Evolutionary conservation across 768 basidiomycete genomes (phyloP), one percentile per base, ranked within the genome.

Genomic region (Pleurotus salmoneostramineus): DNA sequence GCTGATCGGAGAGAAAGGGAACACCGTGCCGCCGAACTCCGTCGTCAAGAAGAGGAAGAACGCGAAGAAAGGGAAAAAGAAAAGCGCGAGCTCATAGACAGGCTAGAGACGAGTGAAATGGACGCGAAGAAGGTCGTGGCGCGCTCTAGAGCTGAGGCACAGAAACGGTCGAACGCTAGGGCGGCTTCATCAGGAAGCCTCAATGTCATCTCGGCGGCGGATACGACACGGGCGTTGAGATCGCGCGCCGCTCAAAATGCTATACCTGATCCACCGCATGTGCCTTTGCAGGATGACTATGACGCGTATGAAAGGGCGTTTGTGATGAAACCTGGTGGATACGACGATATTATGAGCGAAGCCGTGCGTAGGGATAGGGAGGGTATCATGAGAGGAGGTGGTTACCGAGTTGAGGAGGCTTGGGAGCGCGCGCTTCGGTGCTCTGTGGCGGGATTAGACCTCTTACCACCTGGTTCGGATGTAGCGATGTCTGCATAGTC

Each of bases 351-450:
- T 43, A 75, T 81, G 64, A 91, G 89, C 62, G 89, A 90, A 57
- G 87, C 87, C 11, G 87, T 93, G 15, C 75, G 88, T 63, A 81
- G 82, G 63, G 91, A 93, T 66, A 72, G 83, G 57, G 89, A 89
- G 60, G 89, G 88, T 11, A 84, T 88, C 62, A 89, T 89, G 87
- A 77, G 87, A 44, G 92, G 84, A 17, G 93, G 92, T 6, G 93
- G 93, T 6, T 95, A 93, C 67, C 77, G 74, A 61, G 76, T 91
- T 3, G 85, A 90, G 60, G 89, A 95, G 68, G 91, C 88, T 45
- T 95, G 93, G 93, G 88, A 89, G 64, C 78, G 93, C 56, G 91
- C 91, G 10, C 67, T 95, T 57, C 74, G 88, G 58, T 83, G 70
- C 62, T 87, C 90, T 4, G 86, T 94, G 21, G 85, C 85, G 37